Evolutionary conservation across 2,329 filamentous ascomycete genomes (phyloP).

Genomic region (Aspergillus sp.): DNA sequence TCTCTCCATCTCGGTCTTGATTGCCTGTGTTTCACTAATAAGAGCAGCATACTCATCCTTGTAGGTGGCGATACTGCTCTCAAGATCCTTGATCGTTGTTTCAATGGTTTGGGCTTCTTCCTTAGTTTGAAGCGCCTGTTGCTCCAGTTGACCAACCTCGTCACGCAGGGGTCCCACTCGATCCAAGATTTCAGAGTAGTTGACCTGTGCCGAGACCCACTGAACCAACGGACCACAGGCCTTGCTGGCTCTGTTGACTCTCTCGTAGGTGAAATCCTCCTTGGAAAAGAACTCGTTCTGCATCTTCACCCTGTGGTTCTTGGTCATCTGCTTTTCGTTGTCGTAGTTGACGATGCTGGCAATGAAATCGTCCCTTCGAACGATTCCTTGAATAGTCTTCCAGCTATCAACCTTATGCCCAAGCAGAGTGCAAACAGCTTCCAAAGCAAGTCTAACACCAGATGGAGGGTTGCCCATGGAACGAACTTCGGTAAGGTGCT

Average conservation of each 20-base stretch:
- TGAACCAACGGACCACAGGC: slow-evolving; percentile 95
- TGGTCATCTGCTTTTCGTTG: slow-evolving; percentile 94
- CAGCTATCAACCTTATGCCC: slow-evolving; percentile 88
- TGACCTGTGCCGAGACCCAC: slow-evolving; percentile 95
- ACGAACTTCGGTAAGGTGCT: slow-evolving; percentile 94
- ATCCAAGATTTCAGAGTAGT: slow-evolving; percentile 96
- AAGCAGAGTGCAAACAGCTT: slow-evolving; percentile 93
- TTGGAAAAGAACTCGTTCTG: slow-evolving; percentile 87
- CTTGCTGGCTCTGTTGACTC: slow-evolving; percentile 93
- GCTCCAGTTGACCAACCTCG: slow-evolving; percentile 83
- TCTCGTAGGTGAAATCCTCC: slow-evolving; percentile 93
- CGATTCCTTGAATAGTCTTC: slow-evolving; percentile 85
- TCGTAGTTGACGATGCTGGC: slow-evolving; percentile 96
- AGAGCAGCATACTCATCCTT: slow-evolving; percentile 94
- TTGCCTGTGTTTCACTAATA: slow-evolving; percentile 94
- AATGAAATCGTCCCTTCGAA: slow-evolving; percentile 94
- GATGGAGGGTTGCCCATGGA: slow-evolving; percentile 92
- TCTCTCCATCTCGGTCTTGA: slow-evolving; percentile 94
- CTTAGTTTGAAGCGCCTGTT: slow-evolving; percentile 86
- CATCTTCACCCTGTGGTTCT: slow-evolving; percentile 79
- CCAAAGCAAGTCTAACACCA: slow-evolving; percentile 86
- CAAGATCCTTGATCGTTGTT: slow-evolving; percentile 78
- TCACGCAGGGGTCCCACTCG: slow-evolving; percentile 88
- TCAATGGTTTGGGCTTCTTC: slow-evolving; percentile 90
- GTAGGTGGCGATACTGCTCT: slow-evolving; percentile 89